Conservation (phyloP, 805 yeast genomes). For the Cyberlindnera maclurae region DNA sequence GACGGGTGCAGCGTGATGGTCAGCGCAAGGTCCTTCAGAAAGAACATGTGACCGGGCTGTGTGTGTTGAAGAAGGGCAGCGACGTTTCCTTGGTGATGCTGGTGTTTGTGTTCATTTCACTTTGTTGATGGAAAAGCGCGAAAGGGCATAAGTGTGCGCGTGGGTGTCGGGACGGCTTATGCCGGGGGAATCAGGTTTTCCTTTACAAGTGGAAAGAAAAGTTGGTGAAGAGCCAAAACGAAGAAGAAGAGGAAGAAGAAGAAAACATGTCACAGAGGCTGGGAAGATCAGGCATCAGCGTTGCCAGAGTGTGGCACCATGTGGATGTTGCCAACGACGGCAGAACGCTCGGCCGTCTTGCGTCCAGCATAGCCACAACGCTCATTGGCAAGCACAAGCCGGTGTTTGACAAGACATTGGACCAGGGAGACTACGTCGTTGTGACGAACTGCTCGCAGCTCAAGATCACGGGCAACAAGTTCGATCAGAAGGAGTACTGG, state of each 20-base stretch:
- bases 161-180: too few relatives aligned
- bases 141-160: too few relatives aligned
- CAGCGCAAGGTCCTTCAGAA: conserved; percentile 78
- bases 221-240: neutral
- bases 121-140: too few relatives aligned
- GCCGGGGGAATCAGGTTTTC: too few relatives aligned
- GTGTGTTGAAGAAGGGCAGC: neutral
- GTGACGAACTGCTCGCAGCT: conserved; percentile 85
- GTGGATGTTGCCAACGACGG: conserved; percentile 80
- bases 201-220: too few relatives aligned
- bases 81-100: too few relatives aligned
- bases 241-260: neutral
- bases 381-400: conserved; percentile 98
- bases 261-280: conserved; percentile 22
- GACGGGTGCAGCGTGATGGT: conserved; percentile 95
- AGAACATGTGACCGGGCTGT: conserved; percentile 28
- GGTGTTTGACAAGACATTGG: conserved; percentile 65
- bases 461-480: conserved; percentile 79
- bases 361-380: conserved; percentile 79
- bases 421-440: conserved; percentile 94
- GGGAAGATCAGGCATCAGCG: conserved; percentile 55
- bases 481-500: conserved; percentile 78
- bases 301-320: conserved; percentile 92
- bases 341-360: conserved; percentile 87
- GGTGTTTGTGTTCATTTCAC: too few relatives aligned